Evolutionary conservation across 768 basidiomycete species (phyloP).

Genomic region (Pisolithus microcarpus): DNA sequence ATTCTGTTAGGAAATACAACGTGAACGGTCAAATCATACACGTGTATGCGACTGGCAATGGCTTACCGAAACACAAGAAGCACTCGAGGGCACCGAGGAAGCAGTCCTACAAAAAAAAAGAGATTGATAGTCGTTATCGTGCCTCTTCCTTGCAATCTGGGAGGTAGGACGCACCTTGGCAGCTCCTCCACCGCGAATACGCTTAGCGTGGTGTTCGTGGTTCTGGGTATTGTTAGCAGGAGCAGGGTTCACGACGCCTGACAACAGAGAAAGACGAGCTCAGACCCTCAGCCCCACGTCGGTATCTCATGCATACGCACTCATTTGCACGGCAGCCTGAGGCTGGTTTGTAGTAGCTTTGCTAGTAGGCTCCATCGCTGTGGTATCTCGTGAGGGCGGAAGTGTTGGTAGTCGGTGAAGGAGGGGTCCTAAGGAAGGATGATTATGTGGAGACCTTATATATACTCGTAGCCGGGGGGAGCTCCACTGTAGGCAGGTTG

Average conservation of each 20-base stretch:
- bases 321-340: conserved; percentile 54
- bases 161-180: conserved; percentile 40
- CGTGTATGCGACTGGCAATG: not conserved
- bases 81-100: conserved; percentile 54
- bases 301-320: conserved; percentile 31
- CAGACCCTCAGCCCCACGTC: not conserved
- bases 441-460: no score
- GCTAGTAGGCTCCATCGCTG: conserved; percentile 24
- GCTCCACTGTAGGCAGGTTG: no score
- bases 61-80: conserved; percentile 69
- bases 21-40: not conserved
- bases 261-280: not conserved
- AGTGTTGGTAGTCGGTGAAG: not conserved
- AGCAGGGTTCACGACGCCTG: conserved; percentile 44
- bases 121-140: not conserved
- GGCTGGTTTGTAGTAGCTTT: conserved; percentile 46
- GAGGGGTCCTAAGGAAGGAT: not conserved
- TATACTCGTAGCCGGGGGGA: no score
- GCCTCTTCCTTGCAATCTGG: not conserved
- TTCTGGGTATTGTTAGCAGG: conserved; percentile 31
- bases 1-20: conserved; percentile 37
- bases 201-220: conserved; percentile 38
- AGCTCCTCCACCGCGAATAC: conserved; percentile 67
- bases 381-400: conserved; percentile 18
- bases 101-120: conserved; percentile 48